Percentiles rank a stretch among this genome's conserved stretches.
These are phyloP conservation scores for Aspergillus coremiiformis DNA, from an alignment of 495 filamentous ascomycete species.

Conservation along the genomic window DNA sequence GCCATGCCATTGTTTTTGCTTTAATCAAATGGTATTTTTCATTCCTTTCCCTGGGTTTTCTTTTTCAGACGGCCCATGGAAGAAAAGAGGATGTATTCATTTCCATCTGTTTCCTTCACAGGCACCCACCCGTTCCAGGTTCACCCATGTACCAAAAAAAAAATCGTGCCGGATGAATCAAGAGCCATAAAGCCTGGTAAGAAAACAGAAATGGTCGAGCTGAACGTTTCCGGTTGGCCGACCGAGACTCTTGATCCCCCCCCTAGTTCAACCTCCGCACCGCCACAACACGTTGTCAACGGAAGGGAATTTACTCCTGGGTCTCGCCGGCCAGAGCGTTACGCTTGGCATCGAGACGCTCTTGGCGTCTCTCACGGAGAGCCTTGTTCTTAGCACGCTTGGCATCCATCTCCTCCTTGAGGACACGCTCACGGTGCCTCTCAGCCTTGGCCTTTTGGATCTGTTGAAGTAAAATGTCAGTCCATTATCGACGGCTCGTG, in stretches of 20 bases:
- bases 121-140: constrained; percentile 17
- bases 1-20: constrained; percentile 25
- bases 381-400: constrained; percentile 99
- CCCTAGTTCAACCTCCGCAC: constrained; percentile 37
- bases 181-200: constrained; percentile 17
- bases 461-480: constrained; percentile 46
- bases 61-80: constrained; percentile 2
- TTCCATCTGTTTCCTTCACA: constrained; percentile 4
- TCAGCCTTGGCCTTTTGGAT: constrained; percentile 99
- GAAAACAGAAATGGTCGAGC: constrained; percentile 17
- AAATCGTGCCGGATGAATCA: constrained; percentile 26
- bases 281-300: constrained; percentile 34
- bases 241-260: constrained; percentile 16
- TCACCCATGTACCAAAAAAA: constrained; percentile 14
- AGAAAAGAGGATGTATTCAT: constrained; percentile 9
- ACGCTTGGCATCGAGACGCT: constrained; percentile 84
- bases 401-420: constrained; percentile 99
- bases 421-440: constrained; percentile 83
- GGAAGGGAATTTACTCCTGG: constrained; percentile 50
- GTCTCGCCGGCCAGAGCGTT: constrained; percentile 68
- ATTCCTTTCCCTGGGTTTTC: constrained; percentile 11
- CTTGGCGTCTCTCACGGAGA: constrained; percentile 89
- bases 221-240: constrained; percentile 14
- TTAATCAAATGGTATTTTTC: constrained; percentile 20
- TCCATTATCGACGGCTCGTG: background rate